phyloP scores from a whole-genome alignment of 495 filamentous ascomycete genomes.

The Aspergillus panamensis region DNA sequence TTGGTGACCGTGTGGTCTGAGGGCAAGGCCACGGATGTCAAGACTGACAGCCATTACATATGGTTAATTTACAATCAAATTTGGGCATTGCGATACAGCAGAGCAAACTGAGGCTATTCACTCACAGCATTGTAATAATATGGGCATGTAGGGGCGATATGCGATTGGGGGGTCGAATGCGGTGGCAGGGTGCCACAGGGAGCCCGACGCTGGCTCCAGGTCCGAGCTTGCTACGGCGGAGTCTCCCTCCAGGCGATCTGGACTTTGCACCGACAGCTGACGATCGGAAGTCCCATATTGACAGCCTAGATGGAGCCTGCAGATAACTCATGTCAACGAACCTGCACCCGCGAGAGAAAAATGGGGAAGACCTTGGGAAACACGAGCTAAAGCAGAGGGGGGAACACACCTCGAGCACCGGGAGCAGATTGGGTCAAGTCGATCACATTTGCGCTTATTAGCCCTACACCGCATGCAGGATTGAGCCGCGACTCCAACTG shows the following conservation, averaged over 20 bases:
- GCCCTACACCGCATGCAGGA: neutral
- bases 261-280: too few species aligned
- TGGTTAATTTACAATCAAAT: too few species aligned
- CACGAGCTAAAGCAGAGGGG: neutral
- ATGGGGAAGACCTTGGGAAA: neutral
- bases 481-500: neutral
- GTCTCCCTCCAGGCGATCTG: too few species aligned
- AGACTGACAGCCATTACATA: neutral
- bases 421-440: neutral
- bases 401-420: neutral
- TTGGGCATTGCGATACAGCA: too few species aligned
- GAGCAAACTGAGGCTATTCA: neutral
- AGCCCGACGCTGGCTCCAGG: neutral
- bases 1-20: neutral
- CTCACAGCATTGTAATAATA: neutral
- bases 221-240: neutral
- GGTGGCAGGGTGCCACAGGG: neutral
- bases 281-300: too few species aligned
- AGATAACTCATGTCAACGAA: too few species aligned
- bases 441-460: conserved; percentile 3
- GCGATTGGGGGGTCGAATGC: neutral
- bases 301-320: too few species aligned
- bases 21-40: neutral
- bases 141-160: neutral
- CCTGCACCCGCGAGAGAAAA: too few species aligned